phyloP scores from a whole-genome alignment of 208 protist genomes.

The Leishmania arabica region DNA sequence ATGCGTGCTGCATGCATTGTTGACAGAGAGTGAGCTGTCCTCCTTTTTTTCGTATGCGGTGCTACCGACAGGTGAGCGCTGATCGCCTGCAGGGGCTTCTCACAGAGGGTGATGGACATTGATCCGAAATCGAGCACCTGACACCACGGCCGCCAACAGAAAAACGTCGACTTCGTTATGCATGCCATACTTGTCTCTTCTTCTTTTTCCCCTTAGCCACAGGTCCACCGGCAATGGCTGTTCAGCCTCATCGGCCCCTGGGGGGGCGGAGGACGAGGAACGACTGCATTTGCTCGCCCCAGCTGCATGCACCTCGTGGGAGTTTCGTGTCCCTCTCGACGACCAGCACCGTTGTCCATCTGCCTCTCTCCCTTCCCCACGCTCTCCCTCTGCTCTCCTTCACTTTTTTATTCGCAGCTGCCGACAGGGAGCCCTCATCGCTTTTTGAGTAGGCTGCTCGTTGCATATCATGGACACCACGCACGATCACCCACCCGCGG shows the following conservation, averaged over 20 bases:
- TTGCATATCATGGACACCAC: conserved; percentile 1
- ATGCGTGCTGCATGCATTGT: background rate
- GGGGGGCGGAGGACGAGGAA: background rate
- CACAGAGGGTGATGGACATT: background rate
- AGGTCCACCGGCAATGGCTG: background rate
- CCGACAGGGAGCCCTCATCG: background rate
- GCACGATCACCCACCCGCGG: background rate
- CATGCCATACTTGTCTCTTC: background rate
- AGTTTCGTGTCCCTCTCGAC: background rate
- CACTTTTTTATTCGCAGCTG: background rate
- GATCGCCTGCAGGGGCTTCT: background rate
- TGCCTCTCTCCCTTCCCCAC: background rate
- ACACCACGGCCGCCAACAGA: background rate
- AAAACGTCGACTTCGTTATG: background rate
- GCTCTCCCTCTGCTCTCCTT: background rate
- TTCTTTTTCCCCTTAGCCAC: conserved; percentile 3
- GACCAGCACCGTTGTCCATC: background rate
- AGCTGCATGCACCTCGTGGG: background rate
- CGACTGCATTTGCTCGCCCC: background rate
- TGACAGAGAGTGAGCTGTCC: background rate
- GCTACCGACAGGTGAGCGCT: background rate
- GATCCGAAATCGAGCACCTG: background rate
- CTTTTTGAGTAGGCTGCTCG: background rate
- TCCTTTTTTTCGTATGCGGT: background rate
- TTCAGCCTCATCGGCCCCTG: background rate